Conservation (phyloP, 768 basidiomycete genomes). For the Steccherinum ochraceum region DNA sequence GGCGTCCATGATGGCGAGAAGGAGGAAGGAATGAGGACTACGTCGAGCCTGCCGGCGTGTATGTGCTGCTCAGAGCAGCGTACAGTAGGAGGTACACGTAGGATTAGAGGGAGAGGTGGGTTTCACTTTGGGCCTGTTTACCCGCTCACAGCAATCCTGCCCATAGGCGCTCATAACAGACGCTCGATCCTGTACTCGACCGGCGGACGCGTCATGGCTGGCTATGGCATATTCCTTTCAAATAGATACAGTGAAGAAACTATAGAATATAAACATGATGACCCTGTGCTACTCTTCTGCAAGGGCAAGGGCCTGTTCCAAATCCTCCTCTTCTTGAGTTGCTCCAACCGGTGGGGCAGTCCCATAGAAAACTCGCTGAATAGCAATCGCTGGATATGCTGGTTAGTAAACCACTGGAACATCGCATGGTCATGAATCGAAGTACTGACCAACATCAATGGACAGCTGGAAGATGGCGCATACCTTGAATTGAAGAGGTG, state of each 20-base stretch:
- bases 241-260: too few relatives aligned
- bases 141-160: too few relatives aligned
- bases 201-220: too few relatives aligned
- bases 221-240: too few relatives aligned
- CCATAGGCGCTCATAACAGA: too few relatives aligned
- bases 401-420: slow-evolving; percentile 5
- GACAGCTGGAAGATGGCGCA: slow-evolving; percentile 83
- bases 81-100: neutral
- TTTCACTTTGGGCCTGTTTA: neutral
- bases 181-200: too few relatives aligned
- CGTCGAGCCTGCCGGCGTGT: slow-evolving; percentile 19
- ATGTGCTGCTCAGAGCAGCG: neutral
- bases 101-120: neutral
- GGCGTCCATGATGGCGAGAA: slow-evolving; percentile 25
- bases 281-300: slow-evolving; percentile 51
- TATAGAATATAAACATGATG: too few relatives aligned
- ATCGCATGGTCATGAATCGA: slow-evolving; percentile 5
- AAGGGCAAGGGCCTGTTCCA: slow-evolving; percentile 70
- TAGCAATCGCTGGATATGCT: slow-evolving; percentile 51
- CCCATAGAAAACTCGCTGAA: slow-evolving; percentile 73
- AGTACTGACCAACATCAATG: slow-evolving; percentile 60
- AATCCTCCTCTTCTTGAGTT: slow-evolving; percentile 50
- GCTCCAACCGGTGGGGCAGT: slow-evolving; percentile 51
- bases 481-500: slow-evolving; percentile 75
- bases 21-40: slow-evolving; percentile 13